phyloP scores from a whole-genome alignment of 2,329 filamentous ascomycete genomes.

The Verticillium dahliae region DNA sequence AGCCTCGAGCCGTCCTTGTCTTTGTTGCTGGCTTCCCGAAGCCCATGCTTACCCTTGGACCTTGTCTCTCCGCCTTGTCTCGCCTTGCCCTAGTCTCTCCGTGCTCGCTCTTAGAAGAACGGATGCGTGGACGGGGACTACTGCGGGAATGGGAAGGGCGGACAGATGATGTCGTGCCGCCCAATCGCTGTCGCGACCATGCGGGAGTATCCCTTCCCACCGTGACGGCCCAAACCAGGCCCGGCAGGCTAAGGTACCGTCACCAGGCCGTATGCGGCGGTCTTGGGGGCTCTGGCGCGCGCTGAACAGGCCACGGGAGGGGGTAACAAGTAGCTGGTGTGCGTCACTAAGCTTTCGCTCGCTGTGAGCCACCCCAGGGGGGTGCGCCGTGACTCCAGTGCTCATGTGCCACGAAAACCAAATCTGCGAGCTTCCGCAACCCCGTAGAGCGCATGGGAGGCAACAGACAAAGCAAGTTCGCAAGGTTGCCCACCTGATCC shows the following conservation, averaged over 20 bases:
- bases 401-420: not conserved
- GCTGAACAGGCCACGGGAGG: not conserved
- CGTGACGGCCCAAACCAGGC: not conserved
- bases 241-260: not conserved
- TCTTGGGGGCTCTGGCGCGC: not conserved
- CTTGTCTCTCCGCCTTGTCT: not conserved
- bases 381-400: not conserved
- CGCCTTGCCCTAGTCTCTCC: not conserved
- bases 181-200: slow-evolving; percentile 2
- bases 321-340: not conserved
- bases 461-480: not conserved
- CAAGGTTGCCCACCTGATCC: not conserved
- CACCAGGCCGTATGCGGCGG: not conserved
- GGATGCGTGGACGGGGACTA: slow-evolving; percentile 1
- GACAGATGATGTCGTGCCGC: slow-evolving; percentile 9
- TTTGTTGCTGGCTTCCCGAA: not conserved
- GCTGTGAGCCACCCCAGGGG: not conserved
- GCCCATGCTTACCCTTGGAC: not conserved
- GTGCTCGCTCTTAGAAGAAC: not conserved
- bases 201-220: not conserved
- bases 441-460: not conserved
- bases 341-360: not conserved
- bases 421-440: not conserved
- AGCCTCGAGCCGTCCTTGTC: not conserved
- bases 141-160: slow-evolving; percentile 10